Conservation (phyloP, 768 basidiomycete species). For the Termitomyces sp. region DNA sequence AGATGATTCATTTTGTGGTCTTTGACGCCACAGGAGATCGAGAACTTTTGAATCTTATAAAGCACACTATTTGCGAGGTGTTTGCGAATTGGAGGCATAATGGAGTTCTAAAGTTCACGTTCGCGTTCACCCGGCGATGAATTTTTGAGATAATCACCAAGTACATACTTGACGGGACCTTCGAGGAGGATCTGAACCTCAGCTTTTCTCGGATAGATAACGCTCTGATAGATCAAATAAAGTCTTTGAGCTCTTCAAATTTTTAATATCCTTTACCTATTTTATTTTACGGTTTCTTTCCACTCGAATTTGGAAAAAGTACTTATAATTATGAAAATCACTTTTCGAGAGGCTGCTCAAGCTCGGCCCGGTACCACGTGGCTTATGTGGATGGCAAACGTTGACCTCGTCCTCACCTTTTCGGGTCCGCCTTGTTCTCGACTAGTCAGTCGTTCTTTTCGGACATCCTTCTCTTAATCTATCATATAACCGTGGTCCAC, state of each 20-base stretch:
- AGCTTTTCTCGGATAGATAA: neutral
- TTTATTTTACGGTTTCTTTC: too few relatives aligned
- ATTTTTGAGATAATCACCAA: neutral
- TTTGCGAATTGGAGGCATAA: constrained; percentile 5
- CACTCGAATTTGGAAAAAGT: too few relatives aligned
- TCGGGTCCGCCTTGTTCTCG: neutral
- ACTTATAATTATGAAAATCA: too few relatives aligned
- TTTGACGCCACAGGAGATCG: constrained; percentile 16
- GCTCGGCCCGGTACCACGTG: neutral
- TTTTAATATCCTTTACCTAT: too few relatives aligned
- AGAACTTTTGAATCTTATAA: constrained; percentile 8
- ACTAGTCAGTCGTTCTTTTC: neutral
- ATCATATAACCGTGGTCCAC: constrained; percentile 1
- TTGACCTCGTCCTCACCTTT: neutral
- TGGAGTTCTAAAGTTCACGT: constrained; percentile 6
- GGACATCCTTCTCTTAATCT: neutral
- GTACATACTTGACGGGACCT: too few relatives aligned
- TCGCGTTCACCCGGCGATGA: constrained; percentile 1
- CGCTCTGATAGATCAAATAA: neutral
- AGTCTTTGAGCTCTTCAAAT: neutral
- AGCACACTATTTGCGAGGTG: constrained; percentile 11
- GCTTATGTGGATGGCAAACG: neutral
- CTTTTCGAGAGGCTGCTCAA: too few relatives aligned
- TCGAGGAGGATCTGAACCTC: too few relatives aligned
- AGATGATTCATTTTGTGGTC: constrained; percentile 22